phyloP scores from a whole-genome alignment of 2,329 filamentous ascomycete genomes.

The Curvularia eragrostidis region DNA sequence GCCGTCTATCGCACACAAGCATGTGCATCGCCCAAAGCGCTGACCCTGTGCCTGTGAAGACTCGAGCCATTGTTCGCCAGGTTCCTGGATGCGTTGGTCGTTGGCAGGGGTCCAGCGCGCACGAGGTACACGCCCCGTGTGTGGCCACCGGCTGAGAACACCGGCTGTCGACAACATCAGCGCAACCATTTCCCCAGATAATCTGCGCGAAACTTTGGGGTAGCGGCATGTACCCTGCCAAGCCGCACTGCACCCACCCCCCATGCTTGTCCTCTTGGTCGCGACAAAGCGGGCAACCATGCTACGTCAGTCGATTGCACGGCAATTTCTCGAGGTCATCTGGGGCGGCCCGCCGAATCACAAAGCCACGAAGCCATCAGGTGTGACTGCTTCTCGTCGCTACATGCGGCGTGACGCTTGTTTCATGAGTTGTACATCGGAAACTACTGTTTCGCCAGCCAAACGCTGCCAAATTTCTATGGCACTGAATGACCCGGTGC shows the following conservation, averaged over 20 bases:
- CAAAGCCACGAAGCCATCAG: conserved; percentile 43
- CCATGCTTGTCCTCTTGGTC: conserved; percentile 22
- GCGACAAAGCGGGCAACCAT: conserved; percentile 20
- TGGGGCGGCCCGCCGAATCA: conserved; percentile 43
- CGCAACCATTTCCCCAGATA: conserved; percentile 31
- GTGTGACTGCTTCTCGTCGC: conserved; percentile 40
- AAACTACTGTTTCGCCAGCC: conserved; percentile 30
- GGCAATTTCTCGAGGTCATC: conserved; percentile 46
- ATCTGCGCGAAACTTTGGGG: conserved; percentile 24
- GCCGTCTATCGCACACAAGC: conserved; percentile 20
- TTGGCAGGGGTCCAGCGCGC: conserved; percentile 26
- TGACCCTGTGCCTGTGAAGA: conserved; percentile 18
- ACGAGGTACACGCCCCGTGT: conserved; percentile 31
- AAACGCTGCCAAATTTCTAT: conserved; percentile 29
- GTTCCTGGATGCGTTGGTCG: conserved; percentile 29
- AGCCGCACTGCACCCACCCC: conserved; percentile 20
- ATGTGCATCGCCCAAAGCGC: conserved; percentile 7
- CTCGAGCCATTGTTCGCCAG: conserved; percentile 37
- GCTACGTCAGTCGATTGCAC: conserved; percentile 42
- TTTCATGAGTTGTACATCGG: conserved; percentile 52
- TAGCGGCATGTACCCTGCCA: conserved; percentile 29
- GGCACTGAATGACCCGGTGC: conserved; percentile 27
- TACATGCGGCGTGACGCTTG: conserved; percentile 44
- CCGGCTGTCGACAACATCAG: conserved; percentile 18
- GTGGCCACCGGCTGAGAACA: conserved; percentile 19